phyloP scores from a whole-genome alignment of 2,329 filamentous ascomycete species.

The Colletotrichum lentis region DNA sequence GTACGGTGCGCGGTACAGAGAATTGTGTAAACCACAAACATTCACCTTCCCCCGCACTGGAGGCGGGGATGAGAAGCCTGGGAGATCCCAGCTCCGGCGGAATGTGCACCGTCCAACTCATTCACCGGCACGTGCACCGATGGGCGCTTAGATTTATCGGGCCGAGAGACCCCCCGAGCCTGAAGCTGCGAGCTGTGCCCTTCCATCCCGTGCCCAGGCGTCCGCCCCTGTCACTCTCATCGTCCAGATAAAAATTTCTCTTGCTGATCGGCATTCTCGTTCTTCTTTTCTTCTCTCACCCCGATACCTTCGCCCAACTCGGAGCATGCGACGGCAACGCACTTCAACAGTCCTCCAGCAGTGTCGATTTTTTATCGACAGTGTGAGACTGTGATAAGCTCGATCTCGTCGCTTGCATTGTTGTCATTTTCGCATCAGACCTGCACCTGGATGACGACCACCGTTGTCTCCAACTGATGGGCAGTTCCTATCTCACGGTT shows the following conservation, averaged over 20 bases:
- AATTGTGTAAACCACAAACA: neutral
- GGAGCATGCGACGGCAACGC: slow-evolving; percentile 7
- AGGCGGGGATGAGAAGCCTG: slow-evolving; percentile 3
- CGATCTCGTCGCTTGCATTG: neutral
- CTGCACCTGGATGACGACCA: neutral
- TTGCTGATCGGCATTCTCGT: neutral
- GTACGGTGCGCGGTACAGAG: too few species aligned
- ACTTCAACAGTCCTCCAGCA: neutral
- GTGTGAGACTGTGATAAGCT: neutral
- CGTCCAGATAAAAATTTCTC: slow-evolving; percentile 20
- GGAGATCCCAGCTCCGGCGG: slow-evolving; percentile 3
- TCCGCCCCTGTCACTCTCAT: neutral
- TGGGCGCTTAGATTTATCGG: slow-evolving; percentile 11
- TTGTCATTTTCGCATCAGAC: slow-evolving; percentile 17
- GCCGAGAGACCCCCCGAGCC: slow-evolving; percentile 31
- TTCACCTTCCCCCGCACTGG: neutral
- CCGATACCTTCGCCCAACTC: neutral
- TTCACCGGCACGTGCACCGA: neutral
- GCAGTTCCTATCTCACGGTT: slow-evolving; percentile 16
- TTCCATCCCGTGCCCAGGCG: slow-evolving; percentile 3
- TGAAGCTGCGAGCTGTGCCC: slow-evolving; percentile 3
- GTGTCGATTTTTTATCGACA: neutral
- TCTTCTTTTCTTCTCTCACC: neutral
- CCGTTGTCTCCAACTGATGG: slow-evolving; percentile 22
- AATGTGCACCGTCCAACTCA: slow-evolving; percentile 1